Conservation (phyloP, 2,329 filamentous ascomycete species). For the Tolypocladium nubicola region DNA sequence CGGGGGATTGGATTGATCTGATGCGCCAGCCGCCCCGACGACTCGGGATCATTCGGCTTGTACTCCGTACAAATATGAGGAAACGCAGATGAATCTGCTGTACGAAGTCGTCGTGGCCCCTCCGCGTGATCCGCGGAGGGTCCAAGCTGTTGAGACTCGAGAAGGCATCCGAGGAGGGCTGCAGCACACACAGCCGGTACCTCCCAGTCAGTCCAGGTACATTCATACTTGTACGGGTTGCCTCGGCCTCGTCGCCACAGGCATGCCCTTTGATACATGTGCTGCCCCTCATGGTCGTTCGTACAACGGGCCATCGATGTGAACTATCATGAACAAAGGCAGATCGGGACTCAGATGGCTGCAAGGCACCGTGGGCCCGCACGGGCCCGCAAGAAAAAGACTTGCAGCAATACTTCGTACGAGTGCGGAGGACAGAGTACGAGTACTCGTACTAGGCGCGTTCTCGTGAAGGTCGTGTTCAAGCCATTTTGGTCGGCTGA, state of each 20-base stretch:
- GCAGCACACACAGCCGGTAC: neutral
- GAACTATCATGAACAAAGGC: neutral
- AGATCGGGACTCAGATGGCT: neutral
- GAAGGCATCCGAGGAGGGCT: neutral
- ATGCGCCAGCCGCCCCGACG: conserved; percentile 1
- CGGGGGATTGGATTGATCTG: conserved; percentile 9
- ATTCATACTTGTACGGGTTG: too few species aligned
- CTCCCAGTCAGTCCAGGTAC: neutral
- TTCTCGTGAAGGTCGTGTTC: neutral
- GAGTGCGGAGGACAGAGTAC: too few species aligned
- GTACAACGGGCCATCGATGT: neutral
- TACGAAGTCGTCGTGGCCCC: neutral
- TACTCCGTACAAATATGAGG: neutral
- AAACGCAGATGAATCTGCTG: neutral
- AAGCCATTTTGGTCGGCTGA: neutral
- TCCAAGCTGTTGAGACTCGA: neutral
- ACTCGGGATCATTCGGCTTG: neutral
- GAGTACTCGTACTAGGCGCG: neutral
- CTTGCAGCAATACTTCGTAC: neutral
- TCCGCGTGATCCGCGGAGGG: neutral
- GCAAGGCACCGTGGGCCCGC: conserved; percentile 1
- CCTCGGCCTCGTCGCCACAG: too few species aligned
- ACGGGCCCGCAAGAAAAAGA: neutral
- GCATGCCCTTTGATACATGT: neutral
- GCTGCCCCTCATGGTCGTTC: neutral